phyloP scores from a whole-genome alignment of 805 yeast genomes.

The Saccharomycopsis lassenensis region DNA sequence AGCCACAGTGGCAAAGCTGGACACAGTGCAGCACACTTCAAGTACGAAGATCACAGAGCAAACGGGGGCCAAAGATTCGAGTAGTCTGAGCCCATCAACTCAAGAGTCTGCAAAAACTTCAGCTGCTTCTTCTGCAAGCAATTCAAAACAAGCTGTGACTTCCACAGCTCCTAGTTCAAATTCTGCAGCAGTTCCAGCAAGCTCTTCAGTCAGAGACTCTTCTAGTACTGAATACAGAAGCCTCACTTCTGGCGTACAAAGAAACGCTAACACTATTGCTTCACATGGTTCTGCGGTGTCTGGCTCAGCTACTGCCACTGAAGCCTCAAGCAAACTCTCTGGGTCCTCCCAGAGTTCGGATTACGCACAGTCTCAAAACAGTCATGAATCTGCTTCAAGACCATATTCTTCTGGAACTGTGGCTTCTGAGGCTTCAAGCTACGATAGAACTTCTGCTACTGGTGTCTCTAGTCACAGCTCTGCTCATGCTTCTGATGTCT shows the following conservation, averaged over 20 bases:
- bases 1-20: too few species aligned
- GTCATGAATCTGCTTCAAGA: too few species aligned
- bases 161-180: conserved; percentile 3
- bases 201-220: not conserved
- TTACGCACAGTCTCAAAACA: too few species aligned
- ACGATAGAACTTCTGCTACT: too few species aligned
- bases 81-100: not conserved
- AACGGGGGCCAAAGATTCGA: conserved; percentile 1
- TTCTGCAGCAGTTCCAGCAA: conserved; percentile 2
- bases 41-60: not conserved
- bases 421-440: too few species aligned
- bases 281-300: not conserved
- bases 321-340: too few species aligned
- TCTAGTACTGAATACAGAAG: conserved; percentile 3
- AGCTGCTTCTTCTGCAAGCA: not conserved
- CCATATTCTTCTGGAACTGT: too few species aligned
- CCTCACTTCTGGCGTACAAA: not conserved
- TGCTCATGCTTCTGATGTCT: too few species aligned
- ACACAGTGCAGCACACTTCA: conserved; percentile 3
- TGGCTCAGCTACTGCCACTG: too few species aligned
- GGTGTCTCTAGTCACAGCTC: too few species aligned
- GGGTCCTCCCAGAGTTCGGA: too few species aligned
- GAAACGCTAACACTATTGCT: not conserved
- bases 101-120: not conserved
- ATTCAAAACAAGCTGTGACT: not conserved